Evolutionary conservation across 2,329 filamentous ascomycete species (phyloP).

Genomic region (Aspergillus udagawae): DNA sequence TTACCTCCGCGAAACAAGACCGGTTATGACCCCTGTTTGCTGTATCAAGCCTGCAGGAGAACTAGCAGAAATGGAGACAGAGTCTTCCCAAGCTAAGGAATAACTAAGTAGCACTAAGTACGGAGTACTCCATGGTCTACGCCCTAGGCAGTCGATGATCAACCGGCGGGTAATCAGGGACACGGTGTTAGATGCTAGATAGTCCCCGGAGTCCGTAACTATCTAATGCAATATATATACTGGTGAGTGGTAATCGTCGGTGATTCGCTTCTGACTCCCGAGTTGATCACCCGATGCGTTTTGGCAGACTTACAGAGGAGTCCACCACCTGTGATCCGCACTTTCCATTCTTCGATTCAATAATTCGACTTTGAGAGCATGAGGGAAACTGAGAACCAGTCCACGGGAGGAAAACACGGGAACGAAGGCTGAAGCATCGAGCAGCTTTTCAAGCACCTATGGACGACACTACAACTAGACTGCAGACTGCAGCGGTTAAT

Average conservation of each 20-base stretch:
- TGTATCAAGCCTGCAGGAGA: neutral
- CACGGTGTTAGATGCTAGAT: neutral
- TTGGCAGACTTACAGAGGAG: neutral
- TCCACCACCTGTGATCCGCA: neutral
- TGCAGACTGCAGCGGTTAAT: neutral
- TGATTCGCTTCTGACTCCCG: neutral
- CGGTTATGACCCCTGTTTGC: neutral
- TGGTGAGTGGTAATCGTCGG: neutral
- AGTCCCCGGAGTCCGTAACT: neutral
- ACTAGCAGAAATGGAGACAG: neutral
- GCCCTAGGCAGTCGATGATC: neutral
- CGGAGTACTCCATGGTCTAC: neutral
- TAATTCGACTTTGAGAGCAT: too few relatives aligned
- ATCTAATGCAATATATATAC: neutral
- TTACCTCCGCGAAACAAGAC: neutral
- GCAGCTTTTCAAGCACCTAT: constrained; percentile 1
- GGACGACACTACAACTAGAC: neutral
- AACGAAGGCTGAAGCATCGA: constrained; percentile 6
- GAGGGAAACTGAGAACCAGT: neutral
- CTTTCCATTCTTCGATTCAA: too few relatives aligned
- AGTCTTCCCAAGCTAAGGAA: neutral
- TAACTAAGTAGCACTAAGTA: neutral
- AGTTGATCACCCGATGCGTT: neutral
- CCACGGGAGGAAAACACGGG: constrained; percentile 3
- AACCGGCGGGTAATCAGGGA: neutral